A percentile compares a stretch with the other conserved stretches of the same genome.
These are phyloP conservation scores for Selaginella moellendorffii DNA, from an alignment of 75 land plant species.

Conservation along the genomic window DNA sequence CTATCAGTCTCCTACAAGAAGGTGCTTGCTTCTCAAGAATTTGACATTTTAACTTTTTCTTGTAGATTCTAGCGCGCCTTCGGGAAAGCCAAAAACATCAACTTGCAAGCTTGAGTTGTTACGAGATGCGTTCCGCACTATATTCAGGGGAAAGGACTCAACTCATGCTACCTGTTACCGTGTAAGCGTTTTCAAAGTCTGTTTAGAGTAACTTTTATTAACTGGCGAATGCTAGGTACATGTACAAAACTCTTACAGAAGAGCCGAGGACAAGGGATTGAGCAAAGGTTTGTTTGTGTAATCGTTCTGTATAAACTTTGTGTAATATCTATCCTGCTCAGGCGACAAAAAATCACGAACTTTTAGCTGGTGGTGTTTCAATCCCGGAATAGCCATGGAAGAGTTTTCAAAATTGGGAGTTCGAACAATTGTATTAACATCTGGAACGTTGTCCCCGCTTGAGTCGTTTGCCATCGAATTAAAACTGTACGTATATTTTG, in stretches of 20 bases:
- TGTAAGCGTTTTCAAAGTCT: constrained; percentile 35
- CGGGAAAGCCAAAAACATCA: constrained; percentile 12
- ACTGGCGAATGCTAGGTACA: not conserved
- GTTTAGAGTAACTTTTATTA: not conserved
- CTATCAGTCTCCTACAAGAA: constrained; percentile 66
- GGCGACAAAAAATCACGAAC: constrained; percentile 42
- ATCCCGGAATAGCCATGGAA: constrained; percentile 94
- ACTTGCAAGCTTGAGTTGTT: constrained; percentile 54
- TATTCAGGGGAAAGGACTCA: constrained; percentile 47
- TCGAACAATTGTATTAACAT: constrained; percentile 81
- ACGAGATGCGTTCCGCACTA: constrained; percentile 45
- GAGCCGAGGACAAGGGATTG: not conserved
- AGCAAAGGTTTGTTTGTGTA: no score
- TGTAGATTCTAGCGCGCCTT: constrained; percentile 6
- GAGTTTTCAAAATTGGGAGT: constrained; percentile 58
- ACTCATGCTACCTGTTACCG: constrained; percentile 59
- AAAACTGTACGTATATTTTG: constrained; percentile 43
- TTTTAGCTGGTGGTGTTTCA: constrained; percentile 99
- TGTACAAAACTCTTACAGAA: not conserved
- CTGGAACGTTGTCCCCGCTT: constrained; percentile 93
- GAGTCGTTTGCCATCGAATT: constrained; percentile 90
- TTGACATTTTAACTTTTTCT: no score
- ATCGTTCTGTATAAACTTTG: no score
- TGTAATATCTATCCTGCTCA: no score
- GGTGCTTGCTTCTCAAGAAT: no score